Conservation (phyloP, 2,329 filamentous ascomycete species). For the Cladophialophora psammophila region DNA sequence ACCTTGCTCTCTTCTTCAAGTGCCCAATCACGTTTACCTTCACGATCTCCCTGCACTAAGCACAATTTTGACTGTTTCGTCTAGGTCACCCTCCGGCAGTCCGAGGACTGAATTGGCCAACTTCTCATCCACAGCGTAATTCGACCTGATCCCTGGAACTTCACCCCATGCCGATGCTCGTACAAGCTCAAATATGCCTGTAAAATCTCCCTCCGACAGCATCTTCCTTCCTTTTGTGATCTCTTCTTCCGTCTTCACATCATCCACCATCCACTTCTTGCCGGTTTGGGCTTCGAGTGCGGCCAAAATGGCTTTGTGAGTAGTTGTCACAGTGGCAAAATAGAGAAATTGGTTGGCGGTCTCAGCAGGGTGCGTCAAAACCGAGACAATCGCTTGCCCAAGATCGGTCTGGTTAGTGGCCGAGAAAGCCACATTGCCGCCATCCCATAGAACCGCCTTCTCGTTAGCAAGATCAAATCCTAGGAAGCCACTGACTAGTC, state of each 20-base stretch:
- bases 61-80: too few species aligned
- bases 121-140: too few species aligned
- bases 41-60: too few species aligned
- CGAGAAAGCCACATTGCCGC: conserved; percentile 58
- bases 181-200: too few species aligned
- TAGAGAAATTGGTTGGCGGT: conserved; percentile 62
- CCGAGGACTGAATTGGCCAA: too few species aligned
- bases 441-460: conserved; percentile 57
- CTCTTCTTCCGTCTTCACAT: conserved; percentile 41
- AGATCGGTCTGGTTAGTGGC: conserved; percentile 57
- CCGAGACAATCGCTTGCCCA: conserved; percentile 57
- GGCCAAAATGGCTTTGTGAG: conserved; percentile 52
- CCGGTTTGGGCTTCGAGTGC: conserved; percentile 35
- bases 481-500: conserved; percentile 50
- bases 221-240: neutral
- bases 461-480: conserved; percentile 54
- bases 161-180: too few species aligned
- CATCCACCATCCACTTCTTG: conserved; percentile 29
- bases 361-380: conserved; percentile 58
- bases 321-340: conserved; percentile 53
- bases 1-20: too few species aligned
- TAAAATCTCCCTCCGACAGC: too few species aligned
- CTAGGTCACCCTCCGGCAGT: too few species aligned
- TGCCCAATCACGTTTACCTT: too few species aligned
- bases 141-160: too few species aligned